These are phyloP conservation scores for Aspergillus baeticus DNA, from an alignment of 495 filamentous ascomycete genomes.

Conservation along the genomic window DNA sequence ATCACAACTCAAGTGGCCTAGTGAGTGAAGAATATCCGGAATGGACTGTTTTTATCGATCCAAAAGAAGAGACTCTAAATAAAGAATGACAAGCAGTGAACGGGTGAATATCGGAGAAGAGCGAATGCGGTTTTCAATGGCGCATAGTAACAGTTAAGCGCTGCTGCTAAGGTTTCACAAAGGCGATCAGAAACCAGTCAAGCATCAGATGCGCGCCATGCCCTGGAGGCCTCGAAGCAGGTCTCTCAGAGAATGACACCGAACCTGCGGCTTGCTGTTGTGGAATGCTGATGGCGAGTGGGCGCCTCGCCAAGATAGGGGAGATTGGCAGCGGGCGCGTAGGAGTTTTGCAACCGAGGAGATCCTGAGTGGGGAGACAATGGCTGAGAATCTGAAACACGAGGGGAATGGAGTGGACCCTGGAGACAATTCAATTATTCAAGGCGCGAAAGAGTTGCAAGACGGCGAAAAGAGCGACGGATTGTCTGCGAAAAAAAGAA, in stretches of 20 bases:
- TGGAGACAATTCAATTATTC: neutral
- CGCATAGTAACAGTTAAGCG: slow-evolving; percentile 19
- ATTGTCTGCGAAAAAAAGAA: neutral
- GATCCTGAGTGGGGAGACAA: slow-evolving; percentile 9
- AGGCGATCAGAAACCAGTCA: slow-evolving; percentile 7
- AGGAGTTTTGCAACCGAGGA: slow-evolving; percentile 3
- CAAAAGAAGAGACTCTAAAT: slow-evolving; percentile 5
- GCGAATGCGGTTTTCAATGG: slow-evolving; percentile 14
- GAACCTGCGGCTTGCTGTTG: neutral
- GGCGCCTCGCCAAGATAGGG: slow-evolving; percentile 17
- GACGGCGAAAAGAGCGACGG: neutral
- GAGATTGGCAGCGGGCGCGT: slow-evolving; percentile 15
- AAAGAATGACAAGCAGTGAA: slow-evolving; percentile 16
- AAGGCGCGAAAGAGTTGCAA: neutral
- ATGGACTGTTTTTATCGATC: slow-evolving; percentile 10
- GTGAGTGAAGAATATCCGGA: slow-evolving; percentile 1
- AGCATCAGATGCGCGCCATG: slow-evolving; percentile 11
- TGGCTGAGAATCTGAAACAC: slow-evolving; percentile 7
- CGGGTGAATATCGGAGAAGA: slow-evolving; percentile 10
- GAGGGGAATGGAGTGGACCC: slow-evolving; percentile 6
- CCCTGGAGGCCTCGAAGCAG: slow-evolving; percentile 6
- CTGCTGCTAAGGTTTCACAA: slow-evolving; percentile 10
- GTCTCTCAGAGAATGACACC: slow-evolving; percentile 4
- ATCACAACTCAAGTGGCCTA: slow-evolving; percentile 13
- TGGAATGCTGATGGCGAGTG: slow-evolving; percentile 3